Evolutionary conservation across 2,329 filamentous ascomycete genomes (phyloP).

Genomic region (Aspergillus sp.): DNA sequence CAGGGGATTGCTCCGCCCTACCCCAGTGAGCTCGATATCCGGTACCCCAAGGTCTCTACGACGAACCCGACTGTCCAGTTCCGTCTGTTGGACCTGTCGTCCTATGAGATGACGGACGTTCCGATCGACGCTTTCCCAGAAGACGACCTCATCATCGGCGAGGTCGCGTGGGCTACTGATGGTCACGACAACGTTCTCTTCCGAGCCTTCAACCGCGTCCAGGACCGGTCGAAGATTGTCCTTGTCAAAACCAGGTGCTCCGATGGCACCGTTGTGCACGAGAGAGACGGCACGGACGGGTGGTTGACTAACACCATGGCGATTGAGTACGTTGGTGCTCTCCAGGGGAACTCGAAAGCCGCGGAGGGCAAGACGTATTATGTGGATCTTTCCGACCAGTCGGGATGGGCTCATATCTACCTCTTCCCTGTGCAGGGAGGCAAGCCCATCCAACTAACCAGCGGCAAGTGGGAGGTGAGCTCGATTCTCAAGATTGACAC

Average conservation of each 20-base stretch:
- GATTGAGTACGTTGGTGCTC: slow-evolving; percentile 36
- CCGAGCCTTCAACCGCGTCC: slow-evolving; percentile 59
- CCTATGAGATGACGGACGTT: slow-evolving; percentile 38
- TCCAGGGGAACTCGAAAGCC: slow-evolving; percentile 19
- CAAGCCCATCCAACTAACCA: slow-evolving; percentile 49
- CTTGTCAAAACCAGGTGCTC: slow-evolving; percentile 46
- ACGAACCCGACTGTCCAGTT: slow-evolving; percentile 58
- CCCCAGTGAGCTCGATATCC: slow-evolving; percentile 52
- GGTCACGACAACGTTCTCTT: slow-evolving; percentile 53
- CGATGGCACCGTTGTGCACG: slow-evolving; percentile 41
- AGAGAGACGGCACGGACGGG: slow-evolving; percentile 50
- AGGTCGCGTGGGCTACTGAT: slow-evolving; percentile 59
- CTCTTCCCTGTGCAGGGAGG: slow-evolving; percentile 51
- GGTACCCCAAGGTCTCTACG: slow-evolving; percentile 60
- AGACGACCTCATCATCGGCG: slow-evolving; percentile 56
- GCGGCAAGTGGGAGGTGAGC: slow-evolving; percentile 57
- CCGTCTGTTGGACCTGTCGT: slow-evolving; percentile 47
- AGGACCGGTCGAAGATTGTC: slow-evolving; percentile 55
- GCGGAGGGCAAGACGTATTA: slow-evolving; percentile 40
- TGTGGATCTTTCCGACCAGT: slow-evolving; percentile 57
- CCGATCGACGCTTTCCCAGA: slow-evolving; percentile 49
- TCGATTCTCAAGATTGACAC: slow-evolving; percentile 52
- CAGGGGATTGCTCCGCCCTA: slow-evolving; percentile 51
- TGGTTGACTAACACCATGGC: slow-evolving; percentile 50
- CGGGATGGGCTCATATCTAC: slow-evolving; percentile 58